phyloP scores from a whole-genome alignment of 2,329 filamentous ascomycete species.

The Sphaerostilbella broomeana region DNA sequence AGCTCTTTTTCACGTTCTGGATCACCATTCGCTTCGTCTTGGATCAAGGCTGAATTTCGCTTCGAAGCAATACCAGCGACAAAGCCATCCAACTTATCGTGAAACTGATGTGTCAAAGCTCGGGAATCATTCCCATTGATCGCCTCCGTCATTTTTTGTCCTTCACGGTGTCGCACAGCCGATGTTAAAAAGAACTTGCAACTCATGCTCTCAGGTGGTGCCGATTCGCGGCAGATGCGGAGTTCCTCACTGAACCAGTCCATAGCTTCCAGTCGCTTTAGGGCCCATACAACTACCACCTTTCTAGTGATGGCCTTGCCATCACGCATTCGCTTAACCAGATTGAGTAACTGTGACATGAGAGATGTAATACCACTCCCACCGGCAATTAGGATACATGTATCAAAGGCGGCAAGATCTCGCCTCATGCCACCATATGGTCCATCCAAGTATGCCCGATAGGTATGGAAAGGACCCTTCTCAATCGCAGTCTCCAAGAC shows the following conservation, averaged over 20 bases:
- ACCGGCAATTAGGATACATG: constrained; percentile 85
- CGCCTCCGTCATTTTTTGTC: constrained; percentile 41
- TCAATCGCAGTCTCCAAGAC: constrained; percentile 77
- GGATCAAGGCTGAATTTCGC: constrained; percentile 75
- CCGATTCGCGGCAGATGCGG: constrained; percentile 81
- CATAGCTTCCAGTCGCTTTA: constrained; percentile 87
- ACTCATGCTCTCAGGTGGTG: constrained; percentile 79
- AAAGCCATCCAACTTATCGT: constrained; percentile 82
- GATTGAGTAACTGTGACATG: constrained; percentile 80
- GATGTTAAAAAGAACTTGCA: constrained; percentile 94
- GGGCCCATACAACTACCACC: constrained; percentile 87
- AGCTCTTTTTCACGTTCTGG: constrained; percentile 72
- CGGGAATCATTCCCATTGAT: constrained; percentile 29
- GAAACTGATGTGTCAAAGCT: constrained; percentile 67
- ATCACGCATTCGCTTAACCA: constrained; percentile 96
- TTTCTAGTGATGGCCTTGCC: constrained; percentile 88
- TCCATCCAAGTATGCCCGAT: constrained; percentile 85
- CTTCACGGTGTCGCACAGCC: constrained; percentile 37
- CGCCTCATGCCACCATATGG: constrained; percentile 93
- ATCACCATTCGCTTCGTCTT: constrained; percentile 73
- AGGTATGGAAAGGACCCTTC: constrained; percentile 85
- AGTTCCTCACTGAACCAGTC: constrained; percentile 97
- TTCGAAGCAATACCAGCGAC: constrained; percentile 83
- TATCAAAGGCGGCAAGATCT: constrained; percentile 85
- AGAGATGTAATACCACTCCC: constrained; percentile 92